Evolutionary conservation across 305 asterid species (phyloP).

Genomic region (Solanum aculeatissimum): DNA sequence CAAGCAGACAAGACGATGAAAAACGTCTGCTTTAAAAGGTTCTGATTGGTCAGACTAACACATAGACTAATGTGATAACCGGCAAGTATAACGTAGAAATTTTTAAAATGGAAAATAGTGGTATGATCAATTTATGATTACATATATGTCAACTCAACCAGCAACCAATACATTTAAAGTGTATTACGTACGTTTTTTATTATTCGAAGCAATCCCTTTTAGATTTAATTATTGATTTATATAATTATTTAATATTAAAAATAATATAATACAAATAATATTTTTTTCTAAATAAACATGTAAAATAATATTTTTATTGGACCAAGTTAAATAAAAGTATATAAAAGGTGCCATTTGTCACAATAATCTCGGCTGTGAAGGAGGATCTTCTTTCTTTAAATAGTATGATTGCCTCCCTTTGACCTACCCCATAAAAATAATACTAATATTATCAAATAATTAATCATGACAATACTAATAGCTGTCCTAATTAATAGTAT

Average conservation of each 20-base stretch:
- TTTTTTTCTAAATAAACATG: too few relatives aligned
- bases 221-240: too few relatives aligned
- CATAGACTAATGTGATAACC: too few relatives aligned
- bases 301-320: too few relatives aligned
- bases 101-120: background rate
- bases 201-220: too few relatives aligned
- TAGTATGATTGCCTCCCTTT: background rate
- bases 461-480: background rate
- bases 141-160: background rate
- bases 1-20: too few relatives aligned
- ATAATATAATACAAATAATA: too few relatives aligned
- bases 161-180: background rate
- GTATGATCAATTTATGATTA: background rate
- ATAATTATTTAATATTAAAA: too few relatives aligned
- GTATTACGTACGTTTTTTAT: background rate
- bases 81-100: background rate
- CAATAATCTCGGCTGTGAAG: conserved; percentile 10
- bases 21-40: too few relatives aligned
- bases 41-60: too few relatives aligned
- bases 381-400: conserved; percentile 14
- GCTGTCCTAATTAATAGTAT: background rate
- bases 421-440: background rate
- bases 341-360: background rate
- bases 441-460: background rate
- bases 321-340: background rate